Percentiles rank a stretch among this genome's conserved stretches.
Conservation (phyloP, 2,329 filamentous ascomycete genomes). For the Scedosporium minutisporum region DNA sequence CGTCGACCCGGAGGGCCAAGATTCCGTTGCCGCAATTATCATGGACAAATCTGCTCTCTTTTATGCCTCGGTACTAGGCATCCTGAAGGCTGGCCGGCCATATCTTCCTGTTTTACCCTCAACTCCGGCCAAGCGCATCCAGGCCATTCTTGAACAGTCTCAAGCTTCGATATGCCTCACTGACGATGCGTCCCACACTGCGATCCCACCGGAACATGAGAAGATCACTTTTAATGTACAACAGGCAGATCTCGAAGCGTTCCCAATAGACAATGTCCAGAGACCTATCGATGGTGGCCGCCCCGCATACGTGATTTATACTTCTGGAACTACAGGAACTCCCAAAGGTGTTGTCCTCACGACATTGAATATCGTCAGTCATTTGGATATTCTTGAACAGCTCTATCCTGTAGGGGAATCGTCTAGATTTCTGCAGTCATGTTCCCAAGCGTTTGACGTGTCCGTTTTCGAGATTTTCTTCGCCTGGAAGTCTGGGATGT, state of each 20-base stretch:
- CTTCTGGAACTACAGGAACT: slow-evolving; percentile 69
- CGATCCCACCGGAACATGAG: background rate
- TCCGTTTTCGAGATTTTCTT: slow-evolving; percentile 90
- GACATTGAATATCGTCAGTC: slow-evolving; percentile 65
- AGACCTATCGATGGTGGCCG: slow-evolving; percentile 32
- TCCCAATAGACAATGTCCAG: slow-evolving; percentile 26
- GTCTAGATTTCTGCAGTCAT: slow-evolving; percentile 67
- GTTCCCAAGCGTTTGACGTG: slow-evolving; percentile 77
- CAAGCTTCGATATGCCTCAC: slow-evolving; percentile 35
- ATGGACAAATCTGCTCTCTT: slow-evolving; percentile 68
- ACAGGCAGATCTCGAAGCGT: slow-evolving; percentile 14
- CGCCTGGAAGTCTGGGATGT: slow-evolving; percentile 68
- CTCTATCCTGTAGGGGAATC: slow-evolving; percentile 49
- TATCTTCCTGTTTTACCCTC: slow-evolving; percentile 72
- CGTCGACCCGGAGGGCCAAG: slow-evolving; percentile 37
- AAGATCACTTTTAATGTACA: slow-evolving; percentile 24
- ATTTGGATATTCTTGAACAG: slow-evolving; percentile 55
- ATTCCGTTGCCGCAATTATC: slow-evolving; percentile 55
- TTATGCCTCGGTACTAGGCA: slow-evolving; percentile 65
- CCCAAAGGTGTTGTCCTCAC: slow-evolving; percentile 76
- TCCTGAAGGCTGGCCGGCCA: slow-evolving; percentile 64
- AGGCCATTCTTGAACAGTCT: slow-evolving; percentile 53
- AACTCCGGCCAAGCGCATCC: slow-evolving; percentile 53
- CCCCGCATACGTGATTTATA: slow-evolving; percentile 71
- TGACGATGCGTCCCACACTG: slow-evolving; percentile 19